These are phyloP conservation scores for Bipolaris zeicola DNA, from an alignment of 2,329 filamentous ascomycete species.

Conservation along the genomic window DNA sequence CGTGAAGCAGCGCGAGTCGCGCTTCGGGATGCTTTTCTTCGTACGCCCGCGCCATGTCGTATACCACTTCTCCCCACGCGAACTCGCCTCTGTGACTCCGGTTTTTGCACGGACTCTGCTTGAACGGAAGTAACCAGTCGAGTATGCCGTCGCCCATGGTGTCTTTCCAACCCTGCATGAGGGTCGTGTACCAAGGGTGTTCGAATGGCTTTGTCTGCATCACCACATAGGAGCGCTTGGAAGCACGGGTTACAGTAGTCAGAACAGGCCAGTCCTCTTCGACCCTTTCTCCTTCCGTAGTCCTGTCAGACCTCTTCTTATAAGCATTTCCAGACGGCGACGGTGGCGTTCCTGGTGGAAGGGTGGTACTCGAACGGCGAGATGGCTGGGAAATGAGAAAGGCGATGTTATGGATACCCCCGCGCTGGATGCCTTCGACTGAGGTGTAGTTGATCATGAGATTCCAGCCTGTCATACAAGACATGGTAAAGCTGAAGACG, in stretches of 20 bases:
- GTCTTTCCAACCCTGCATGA: conserved; percentile 71
- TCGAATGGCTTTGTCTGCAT: conserved; percentile 73
- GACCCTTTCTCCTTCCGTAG: neutral
- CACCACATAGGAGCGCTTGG: conserved; percentile 69
- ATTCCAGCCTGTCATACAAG: conserved; percentile 71
- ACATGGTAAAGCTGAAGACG: conserved; percentile 82
- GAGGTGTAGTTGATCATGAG: conserved; percentile 78
- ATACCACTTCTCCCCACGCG: conserved; percentile 66
- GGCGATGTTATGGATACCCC: conserved; percentile 72
- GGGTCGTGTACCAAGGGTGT: conserved; percentile 84
- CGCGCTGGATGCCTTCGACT: conserved; percentile 73
- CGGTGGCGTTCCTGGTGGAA: conserved; percentile 17
- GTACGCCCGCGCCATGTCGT: conserved; percentile 37
- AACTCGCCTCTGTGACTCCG: conserved; percentile 70
- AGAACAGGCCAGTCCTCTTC: conserved; percentile 26
- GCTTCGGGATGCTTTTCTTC: conserved; percentile 30
- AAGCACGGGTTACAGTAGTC: conserved; percentile 2
- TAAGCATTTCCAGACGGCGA: conserved; percentile 13
- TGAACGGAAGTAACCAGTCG: conserved; percentile 83
- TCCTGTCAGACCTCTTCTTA: conserved; percentile 10
- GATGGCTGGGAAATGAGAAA: conserved; percentile 56
- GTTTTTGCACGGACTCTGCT: conserved; percentile 75
- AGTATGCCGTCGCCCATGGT: conserved; percentile 75
- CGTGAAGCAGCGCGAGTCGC: conserved; percentile 25
- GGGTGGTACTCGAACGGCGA: conserved; percentile 11